These are phyloP conservation scores for Xylariaceae sp. DNA, from an alignment of 2,329 filamentous ascomycete species.

Conservation along the genomic window DNA sequence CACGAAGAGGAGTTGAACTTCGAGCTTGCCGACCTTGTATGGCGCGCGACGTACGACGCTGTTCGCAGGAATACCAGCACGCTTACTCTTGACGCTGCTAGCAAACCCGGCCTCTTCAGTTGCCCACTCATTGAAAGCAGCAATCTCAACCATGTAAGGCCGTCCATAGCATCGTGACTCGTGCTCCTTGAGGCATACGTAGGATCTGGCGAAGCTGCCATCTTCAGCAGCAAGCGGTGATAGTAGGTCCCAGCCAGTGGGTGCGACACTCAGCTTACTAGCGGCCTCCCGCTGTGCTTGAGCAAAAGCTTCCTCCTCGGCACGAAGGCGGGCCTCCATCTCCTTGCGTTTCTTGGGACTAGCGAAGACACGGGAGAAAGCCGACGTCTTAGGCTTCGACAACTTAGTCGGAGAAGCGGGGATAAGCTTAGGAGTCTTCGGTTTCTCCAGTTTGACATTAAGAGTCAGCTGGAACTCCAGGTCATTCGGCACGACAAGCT, in stretches of 20 bases:
- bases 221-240: conserved; percentile 83
- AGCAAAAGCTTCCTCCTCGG: conserved; percentile 71
- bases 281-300: conserved; percentile 60
- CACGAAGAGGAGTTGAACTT: conserved; percentile 90
- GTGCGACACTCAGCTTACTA: conserved; percentile 56
- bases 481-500: conserved; percentile 93
- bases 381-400: conserved; percentile 69
- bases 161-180: conserved; percentile 84
- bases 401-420: conserved; percentile 57
- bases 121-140: conserved; percentile 98
- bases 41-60: conserved; percentile 75
- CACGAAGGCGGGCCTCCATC: conserved; percentile 74
- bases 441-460: conserved; percentile 88
- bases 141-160: conserved; percentile 80
- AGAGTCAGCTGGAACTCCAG: conserved; percentile 98
- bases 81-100: conserved; percentile 93
- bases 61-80: conserved; percentile 49
- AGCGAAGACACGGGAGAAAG: conserved; percentile 86
- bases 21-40: conserved; percentile 94
- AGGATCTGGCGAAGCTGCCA: conserved; percentile 89
- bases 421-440: conserved; percentile 51
- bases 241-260: conserved; percentile 78
- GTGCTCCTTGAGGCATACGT: conserved; percentile 89
- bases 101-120: conserved; percentile 73
- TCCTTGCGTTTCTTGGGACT: conserved; percentile 97